These are phyloP conservation scores for Paecilomyces formosus DNA, from an alignment of 2,329 filamentous ascomycete genomes.

Conservation along the genomic window DNA sequence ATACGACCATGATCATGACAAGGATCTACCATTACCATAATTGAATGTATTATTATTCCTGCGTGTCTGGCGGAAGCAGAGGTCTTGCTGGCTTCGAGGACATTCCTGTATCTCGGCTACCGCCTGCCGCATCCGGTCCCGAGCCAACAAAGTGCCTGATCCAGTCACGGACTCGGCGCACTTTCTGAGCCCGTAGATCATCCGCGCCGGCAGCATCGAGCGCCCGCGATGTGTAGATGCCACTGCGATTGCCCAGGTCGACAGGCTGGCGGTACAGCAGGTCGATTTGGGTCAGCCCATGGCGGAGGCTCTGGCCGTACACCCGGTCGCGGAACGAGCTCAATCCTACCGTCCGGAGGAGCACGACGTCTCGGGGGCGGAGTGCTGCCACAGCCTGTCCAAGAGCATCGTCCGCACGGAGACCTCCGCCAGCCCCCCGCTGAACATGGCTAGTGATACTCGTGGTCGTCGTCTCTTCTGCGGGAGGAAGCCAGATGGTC, in stretches of 20 bases:
- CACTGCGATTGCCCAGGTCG: conserved; percentile 46
- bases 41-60: conserved; percentile 10
- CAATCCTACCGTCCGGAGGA: conserved; percentile 73
- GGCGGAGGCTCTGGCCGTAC: conserved; percentile 74
- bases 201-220: conserved; percentile 29
- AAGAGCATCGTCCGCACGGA: conserved; percentile 24
- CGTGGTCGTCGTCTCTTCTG: conserved; percentile 8
- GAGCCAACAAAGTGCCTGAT: conserved; percentile 59
- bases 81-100: conserved; percentile 5
- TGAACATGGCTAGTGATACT: neutral
- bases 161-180: conserved; percentile 66
- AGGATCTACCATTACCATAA: no score
- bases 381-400: conserved; percentile 41
- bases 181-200: conserved; percentile 54
- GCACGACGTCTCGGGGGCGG: conserved; percentile 65
- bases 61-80: conserved; percentile 32
- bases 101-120: conserved; percentile 13
- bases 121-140: conserved; percentile 22
- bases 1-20: no score
- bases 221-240: conserved; percentile 50
- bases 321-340: conserved; percentile 68
- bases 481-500: conserved; percentile 68
- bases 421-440: conserved; percentile 7
- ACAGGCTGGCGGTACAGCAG: conserved; percentile 54
- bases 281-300: conserved; percentile 61